Evolutionary conservation across 2,329 filamentous ascomycete genomes (phyloP).

Genomic region (Claviceps digitariae): DNA sequence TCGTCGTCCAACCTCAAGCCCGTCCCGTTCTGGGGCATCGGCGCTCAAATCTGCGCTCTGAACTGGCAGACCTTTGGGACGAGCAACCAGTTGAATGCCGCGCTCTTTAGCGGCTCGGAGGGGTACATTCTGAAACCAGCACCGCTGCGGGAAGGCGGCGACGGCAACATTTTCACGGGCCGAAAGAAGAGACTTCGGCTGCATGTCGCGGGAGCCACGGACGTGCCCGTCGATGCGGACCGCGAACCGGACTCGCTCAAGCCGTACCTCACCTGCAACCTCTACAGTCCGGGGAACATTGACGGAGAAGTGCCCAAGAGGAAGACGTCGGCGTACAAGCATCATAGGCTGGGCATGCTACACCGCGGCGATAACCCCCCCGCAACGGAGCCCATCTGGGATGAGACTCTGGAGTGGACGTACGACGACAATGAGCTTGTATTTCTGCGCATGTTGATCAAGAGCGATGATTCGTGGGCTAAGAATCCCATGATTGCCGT

Average conservation of each 20-base stretch:
- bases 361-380: slow-evolving; percentile 45
- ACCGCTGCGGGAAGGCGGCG: slow-evolving; percentile 41
- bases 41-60: slow-evolving; percentile 55
- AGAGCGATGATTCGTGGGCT: slow-evolving; percentile 51
- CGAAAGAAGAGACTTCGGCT: slow-evolving; percentile 36
- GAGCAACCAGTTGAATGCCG: slow-evolving; percentile 55
- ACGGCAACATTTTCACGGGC: slow-evolving; percentile 32
- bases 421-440: slow-evolving; percentile 53
- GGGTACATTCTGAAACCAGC: slow-evolving; percentile 54
- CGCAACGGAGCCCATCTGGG: slow-evolving; percentile 49
- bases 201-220: slow-evolving; percentile 48
- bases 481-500: slow-evolving; percentile 50
- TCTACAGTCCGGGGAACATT: slow-evolving; percentile 43
- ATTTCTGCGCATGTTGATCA: slow-evolving; percentile 51
- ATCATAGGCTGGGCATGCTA: slow-evolving; percentile 41
- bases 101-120: slow-evolving; percentile 49
- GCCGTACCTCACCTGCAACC: slow-evolving; percentile 52
- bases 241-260: slow-evolving; percentile 39
- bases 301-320: slow-evolving; percentile 39
- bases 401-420: slow-evolving; percentile 53
- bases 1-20: slow-evolving; percentile 51
- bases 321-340: slow-evolving; percentile 48
- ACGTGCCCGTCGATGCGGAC: slow-evolving; percentile 40
- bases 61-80: slow-evolving; percentile 58
- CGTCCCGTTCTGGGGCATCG: slow-evolving; percentile 51